phyloP scores from a whole-genome alignment of 129 eudicot species.

The Chrysanthemum lavandulifolium region DNA sequence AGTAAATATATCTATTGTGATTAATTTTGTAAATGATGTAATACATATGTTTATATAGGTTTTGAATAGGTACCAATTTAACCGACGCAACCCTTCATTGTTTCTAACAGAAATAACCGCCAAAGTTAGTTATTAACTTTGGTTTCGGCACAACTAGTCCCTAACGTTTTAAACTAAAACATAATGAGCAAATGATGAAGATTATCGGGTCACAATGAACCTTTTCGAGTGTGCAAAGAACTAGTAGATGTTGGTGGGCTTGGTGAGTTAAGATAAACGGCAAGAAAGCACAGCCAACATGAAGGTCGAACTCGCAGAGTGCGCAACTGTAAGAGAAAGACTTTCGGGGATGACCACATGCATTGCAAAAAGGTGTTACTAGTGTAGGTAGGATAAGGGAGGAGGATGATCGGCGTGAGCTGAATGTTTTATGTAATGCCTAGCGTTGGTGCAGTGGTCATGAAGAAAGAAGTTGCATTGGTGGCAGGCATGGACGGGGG shows the following conservation, averaged over 20 bases:
- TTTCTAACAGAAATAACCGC: too few relatives aligned
- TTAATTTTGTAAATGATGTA: too few relatives aligned
- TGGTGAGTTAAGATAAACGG: conserved; percentile 19
- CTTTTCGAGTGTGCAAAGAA: background rate
- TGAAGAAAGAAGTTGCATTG: conserved; percentile 67
- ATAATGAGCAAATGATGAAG: too few relatives aligned
- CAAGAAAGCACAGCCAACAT: conserved; percentile 52
- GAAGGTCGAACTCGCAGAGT: conserved; percentile 62
- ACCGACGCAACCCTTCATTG: too few relatives aligned
- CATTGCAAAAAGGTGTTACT: conserved; percentile 56
- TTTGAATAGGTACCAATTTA: too few relatives aligned
- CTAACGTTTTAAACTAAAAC: too few relatives aligned
- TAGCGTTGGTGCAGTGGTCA: conserved; percentile 61
- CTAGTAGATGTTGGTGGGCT: conserved; percentile 46
- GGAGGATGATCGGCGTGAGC: conserved; percentile 59
- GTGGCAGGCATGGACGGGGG: conserved; percentile 55
- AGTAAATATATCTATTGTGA: too few relatives aligned
- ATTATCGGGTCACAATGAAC: too few relatives aligned
- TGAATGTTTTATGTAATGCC: conserved; percentile 54
- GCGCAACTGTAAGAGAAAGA: conserved; percentile 58
- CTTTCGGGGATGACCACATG: conserved; percentile 51
- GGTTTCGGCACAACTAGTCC: too few relatives aligned
- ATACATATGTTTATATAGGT: too few relatives aligned
- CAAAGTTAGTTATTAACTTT: too few relatives aligned
- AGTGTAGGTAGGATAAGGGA: conserved; percentile 62